Evolutionary conservation across 2,329 filamentous ascomycete genomes (phyloP).

Genomic region (Aureobasidium sp.): DNA sequence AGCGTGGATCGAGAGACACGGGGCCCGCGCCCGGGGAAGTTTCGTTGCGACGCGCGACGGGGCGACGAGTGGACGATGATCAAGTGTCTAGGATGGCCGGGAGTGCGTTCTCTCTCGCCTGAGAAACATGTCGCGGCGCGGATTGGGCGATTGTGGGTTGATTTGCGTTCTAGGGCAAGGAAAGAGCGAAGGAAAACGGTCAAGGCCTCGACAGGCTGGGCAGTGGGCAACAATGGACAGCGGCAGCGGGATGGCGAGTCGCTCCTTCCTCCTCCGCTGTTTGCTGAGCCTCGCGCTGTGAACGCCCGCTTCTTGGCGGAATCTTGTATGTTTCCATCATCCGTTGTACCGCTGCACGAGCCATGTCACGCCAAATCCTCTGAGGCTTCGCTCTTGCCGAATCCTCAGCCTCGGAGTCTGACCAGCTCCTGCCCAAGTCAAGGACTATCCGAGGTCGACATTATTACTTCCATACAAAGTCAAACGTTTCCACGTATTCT

Average conservation of each 20-base stretch:
- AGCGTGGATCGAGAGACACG: not conserved
- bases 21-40: not conserved
- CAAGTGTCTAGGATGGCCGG: constrained; percentile 1
- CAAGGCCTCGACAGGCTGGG: not conserved
- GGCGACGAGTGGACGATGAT: not conserved
- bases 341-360: not conserved
- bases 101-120: not conserved
- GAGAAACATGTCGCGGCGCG: constrained; percentile 8
- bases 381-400: not conserved
- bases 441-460: not conserved
- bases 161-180: not conserved
- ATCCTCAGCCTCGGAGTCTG: not conserved
- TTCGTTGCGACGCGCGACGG: not conserved
- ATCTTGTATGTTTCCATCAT: not conserved
- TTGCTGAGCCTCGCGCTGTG: not conserved
- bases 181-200: not conserved
- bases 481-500: too few relatives aligned
- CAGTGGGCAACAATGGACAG: not conserved
- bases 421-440: not conserved
- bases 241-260: not conserved
- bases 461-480: not conserved
- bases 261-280: not conserved
- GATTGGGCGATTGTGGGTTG: not conserved
- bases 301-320: not conserved
- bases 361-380: not conserved